Base-by-base conservation (phyloP, 2,329 filamentous ascomycete species). In the Colletotrichum horii region DNA sequence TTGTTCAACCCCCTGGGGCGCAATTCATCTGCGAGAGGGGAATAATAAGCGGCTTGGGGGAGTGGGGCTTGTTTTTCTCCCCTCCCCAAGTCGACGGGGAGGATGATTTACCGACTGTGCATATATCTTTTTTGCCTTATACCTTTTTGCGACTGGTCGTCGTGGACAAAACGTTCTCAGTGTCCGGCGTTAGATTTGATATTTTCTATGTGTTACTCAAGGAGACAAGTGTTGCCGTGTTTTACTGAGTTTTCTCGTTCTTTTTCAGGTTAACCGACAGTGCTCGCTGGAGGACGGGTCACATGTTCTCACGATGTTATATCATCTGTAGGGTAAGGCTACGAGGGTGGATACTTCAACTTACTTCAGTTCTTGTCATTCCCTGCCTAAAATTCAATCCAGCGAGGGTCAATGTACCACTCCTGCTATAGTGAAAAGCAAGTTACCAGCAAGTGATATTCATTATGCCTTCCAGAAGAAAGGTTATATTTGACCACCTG, bases 81-180 rank as follows among this genome's bases (percentile, higher is more conserved):
- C 12, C 56, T 34, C 28, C 56, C 38, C n/a, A 22, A n/a, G 62
- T 64, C 70, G 22, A 73, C n/a, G 73, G 69, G 73, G 70, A 73
- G 70, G 73, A 75, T 34, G 73, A 75, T 75, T 68, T 73, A 75
- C 71, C 74, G 66, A 76, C 38, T 69, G 34, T 70, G 60, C 36
- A 76, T 76, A 69, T 62, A 65, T 55, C 55, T 71, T 73, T 56
- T 70, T 70, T 70, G 61, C 66, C 66, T 74, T 74, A 76, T 75
- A 76, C 74, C 74, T 74, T 74, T 76, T 75, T 70, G 65, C 71
- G 56, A 64, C 65, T 61, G 60, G 65, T 48, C 58, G 30, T 75
- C 66, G 66, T 74, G 55, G 60, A 60, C 66, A 52, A 74, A 64
- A 68, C 24, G 38, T 22, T 24, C 26, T n/a, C 58, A 11, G 38